A percentile compares a stretch with the other conserved stretches of the same genome.
phyloP scores from a whole-genome alignment of 2,329 filamentous ascomycete genomes.

The Penicillium verrucosum region DNA sequence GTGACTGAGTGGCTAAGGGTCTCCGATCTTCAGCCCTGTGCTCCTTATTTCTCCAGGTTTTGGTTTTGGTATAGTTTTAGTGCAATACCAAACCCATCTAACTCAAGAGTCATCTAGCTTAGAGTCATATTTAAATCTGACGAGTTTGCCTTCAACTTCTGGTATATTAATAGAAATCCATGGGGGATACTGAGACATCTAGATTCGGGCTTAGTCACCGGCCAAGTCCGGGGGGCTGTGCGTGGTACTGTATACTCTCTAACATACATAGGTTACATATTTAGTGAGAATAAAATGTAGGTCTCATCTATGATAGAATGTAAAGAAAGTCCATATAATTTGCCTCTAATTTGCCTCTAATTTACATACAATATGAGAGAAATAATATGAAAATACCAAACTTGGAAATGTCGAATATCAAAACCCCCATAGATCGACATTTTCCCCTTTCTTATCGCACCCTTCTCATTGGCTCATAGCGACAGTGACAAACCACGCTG shows the following conservation, averaged over 20 bases:
- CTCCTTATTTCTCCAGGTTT: slow-evolving; percentile 12
- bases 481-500: slow-evolving; percentile 35
- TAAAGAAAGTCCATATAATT: not conserved
- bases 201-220: slow-evolving; percentile 10
- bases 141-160: not conserved
- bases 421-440: slow-evolving; percentile 11
- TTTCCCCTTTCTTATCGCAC: slow-evolving; percentile 26
- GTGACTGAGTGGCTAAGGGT: slow-evolving; percentile 16
- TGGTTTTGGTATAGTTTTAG: not conserved
- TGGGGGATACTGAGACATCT: slow-evolving; percentile 4
- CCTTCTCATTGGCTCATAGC: slow-evolving; percentile 23
- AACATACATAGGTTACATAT: too few species aligned
- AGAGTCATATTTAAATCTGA: not conserved
- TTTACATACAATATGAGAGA: not conserved
- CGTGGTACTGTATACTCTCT: not conserved
- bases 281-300: not conserved
- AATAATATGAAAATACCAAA: not conserved
- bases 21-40: slow-evolving; percentile 25
- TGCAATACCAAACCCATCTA: not conserved
- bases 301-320: too few species aligned
- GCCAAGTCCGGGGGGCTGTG: slow-evolving; percentile 6
- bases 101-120: not conserved
- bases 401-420: not conserved
- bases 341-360: too few species aligned
- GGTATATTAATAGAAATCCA: slow-evolving; percentile 15